A percentile compares a stretch with the other conserved stretches of the same genome.
Conservation (phyloP, 768 basidiomycete genomes). For the Amylocystis lapponica region DNA sequence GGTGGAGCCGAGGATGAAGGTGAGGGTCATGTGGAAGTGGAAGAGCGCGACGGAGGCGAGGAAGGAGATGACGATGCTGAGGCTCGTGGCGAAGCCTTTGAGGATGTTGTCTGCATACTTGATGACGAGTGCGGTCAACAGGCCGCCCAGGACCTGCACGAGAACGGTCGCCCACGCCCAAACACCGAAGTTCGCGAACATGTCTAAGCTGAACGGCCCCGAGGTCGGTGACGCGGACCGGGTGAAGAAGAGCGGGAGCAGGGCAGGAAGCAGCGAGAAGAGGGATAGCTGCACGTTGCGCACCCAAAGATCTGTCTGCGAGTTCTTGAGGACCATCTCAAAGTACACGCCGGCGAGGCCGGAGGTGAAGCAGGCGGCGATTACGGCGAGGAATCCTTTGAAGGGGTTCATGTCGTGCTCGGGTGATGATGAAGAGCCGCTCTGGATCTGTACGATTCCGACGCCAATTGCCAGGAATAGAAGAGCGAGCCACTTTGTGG, state of each 20-base stretch:
- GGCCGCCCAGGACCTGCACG: conserved; percentile 87
- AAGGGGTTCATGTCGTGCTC: conserved; percentile 66
- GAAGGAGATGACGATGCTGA: conserved; percentile 94
- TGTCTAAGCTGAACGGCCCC: conserved; percentile 32
- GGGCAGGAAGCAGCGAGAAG: conserved; percentile 87
- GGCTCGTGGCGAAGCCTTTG: conserved; percentile 92
- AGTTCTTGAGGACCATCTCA: conserved; percentile 94
- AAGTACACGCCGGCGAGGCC: conserved; percentile 98
- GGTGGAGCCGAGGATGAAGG: conserved; percentile 79
- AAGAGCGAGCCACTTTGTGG: conserved; percentile 80
- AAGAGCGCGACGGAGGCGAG: conserved; percentile 87
- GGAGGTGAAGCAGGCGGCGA: conserved; percentile 89
- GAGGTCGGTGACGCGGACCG: conserved; percentile 32
- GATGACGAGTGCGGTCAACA: conserved; percentile 91
- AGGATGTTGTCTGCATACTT: conserved; percentile 89
- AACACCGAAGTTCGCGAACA: conserved; percentile 81
- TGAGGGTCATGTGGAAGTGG: conserved; percentile 78
- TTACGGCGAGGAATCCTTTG: conserved; percentile 87
- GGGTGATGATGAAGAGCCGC: conserved; percentile 7
- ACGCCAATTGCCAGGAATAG: conserved; percentile 85
- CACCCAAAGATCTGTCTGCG: conserved; percentile 88
- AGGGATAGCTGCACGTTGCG: conserved; percentile 94
- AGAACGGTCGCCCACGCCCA: conserved; percentile 92
- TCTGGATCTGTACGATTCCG: conserved; percentile 62
- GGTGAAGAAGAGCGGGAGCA: conserved; percentile 66